phyloP scores from a whole-genome alignment of 768 basidiomycete species.

The Lactarius psammicola region DNA sequence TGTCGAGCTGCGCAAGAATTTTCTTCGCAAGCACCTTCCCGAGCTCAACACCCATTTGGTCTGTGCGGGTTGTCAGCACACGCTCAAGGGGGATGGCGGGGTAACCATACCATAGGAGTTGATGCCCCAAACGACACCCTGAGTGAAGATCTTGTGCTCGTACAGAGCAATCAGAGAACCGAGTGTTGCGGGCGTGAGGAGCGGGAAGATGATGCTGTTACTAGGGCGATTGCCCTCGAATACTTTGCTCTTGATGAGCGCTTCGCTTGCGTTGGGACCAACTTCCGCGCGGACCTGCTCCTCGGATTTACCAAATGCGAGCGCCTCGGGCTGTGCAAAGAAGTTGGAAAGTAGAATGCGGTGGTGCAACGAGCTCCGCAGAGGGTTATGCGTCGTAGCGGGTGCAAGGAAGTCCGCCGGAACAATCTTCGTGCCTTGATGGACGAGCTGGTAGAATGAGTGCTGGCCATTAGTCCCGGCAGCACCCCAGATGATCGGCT shows the following conservation, averaged over 20 bases:
- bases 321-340: slow-evolving; percentile 96
- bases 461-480: slow-evolving; percentile 98
- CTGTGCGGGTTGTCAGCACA: slow-evolving; percentile 39
- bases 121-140: slow-evolving; percentile 97
- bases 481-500: slow-evolving; percentile 99
- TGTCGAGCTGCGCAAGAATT: slow-evolving; percentile 85
- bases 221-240: slow-evolving; percentile 97
- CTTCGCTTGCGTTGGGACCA: slow-evolving; percentile 68
- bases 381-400: slow-evolving; percentile 86
- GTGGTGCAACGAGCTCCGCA: slow-evolving; percentile 84
- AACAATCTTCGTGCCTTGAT: slow-evolving; percentile 91
- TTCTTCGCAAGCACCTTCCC: slow-evolving; percentile 97
- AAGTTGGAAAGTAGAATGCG: slow-evolving; percentile 97
- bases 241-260: slow-evolving; percentile 93
- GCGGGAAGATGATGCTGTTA: slow-evolving; percentile 93
- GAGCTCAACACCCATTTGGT: slow-evolving; percentile 99
- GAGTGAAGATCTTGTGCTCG: slow-evolving; percentile 99
- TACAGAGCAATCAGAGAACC: slow-evolving; percentile 88
- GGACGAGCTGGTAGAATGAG: slow-evolving; percentile 98
- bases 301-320: slow-evolving; percentile 97
- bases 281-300: slow-evolving; percentile 73
- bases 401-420: slow-evolving; percentile 93
- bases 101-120: slow-evolving; percentile 82
- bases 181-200: slow-evolving; percentile 85
- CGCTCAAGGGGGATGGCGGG: not conserved